Conservation (phyloP, 2,329 filamentous ascomycete species). For the Diaporthe ilicicola region DNA sequence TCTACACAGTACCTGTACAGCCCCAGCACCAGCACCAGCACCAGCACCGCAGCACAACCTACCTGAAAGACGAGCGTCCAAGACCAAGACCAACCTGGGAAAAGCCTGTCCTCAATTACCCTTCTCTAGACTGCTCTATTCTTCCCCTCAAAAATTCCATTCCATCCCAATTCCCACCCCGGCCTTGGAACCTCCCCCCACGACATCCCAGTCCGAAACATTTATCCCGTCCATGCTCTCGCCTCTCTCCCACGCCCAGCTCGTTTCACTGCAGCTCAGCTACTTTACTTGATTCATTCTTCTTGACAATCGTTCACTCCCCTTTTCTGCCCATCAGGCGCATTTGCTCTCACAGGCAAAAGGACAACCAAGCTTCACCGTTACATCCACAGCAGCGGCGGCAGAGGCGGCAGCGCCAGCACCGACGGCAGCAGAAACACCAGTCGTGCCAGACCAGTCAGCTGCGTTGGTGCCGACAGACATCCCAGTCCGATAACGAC, state of each 20-base stretch:
- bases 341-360: constrained; percentile 17
- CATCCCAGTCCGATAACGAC: constrained; percentile 26
- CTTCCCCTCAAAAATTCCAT: not conserved
- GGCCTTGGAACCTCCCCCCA: not conserved
- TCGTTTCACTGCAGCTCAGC: constrained; percentile 20
- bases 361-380: not conserved
- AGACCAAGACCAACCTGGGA: not conserved
- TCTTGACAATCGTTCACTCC: constrained; percentile 25
- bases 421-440: constrained; percentile 2
- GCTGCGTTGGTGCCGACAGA: constrained; percentile 23
- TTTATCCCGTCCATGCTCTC: constrained; percentile 22
- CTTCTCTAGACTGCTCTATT: not conserved
- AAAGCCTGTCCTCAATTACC: constrained; percentile 8
- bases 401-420: constrained; percentile 10
- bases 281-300: constrained; percentile 10
- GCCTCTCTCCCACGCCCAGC: constrained; percentile 6
- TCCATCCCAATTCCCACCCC: not conserved
- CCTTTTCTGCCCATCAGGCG: constrained; percentile 8
- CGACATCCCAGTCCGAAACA: constrained; percentile 33
- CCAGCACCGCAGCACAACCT: too few relatives aligned
- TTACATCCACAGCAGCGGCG: constrained; percentile 17
- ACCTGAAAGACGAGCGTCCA: not conserved
- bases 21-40: too few relatives aligned
- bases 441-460: constrained; percentile 3
- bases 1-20: too few relatives aligned